Base-by-base conservation (phyloP, 331 rosid genomes). In the Rosa hybrid region DNA sequence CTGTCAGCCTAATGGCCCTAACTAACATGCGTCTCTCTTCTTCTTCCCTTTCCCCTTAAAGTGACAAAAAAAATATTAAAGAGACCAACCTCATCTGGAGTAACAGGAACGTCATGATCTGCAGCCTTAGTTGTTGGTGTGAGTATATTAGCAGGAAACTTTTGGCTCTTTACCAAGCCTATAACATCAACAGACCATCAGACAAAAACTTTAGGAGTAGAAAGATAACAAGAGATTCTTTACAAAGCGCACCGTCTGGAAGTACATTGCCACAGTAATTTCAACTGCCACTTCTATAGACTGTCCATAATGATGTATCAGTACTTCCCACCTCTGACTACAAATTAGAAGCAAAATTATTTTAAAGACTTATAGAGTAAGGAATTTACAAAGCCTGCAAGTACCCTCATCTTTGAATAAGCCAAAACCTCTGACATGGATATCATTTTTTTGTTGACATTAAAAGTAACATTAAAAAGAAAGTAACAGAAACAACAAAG, bases 101-200 rank as follows among this genome's bases (percentile, higher is more conserved):
- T 86, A 68, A 96, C 86, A 42, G 98, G 99, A 83, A 86, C 91
- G 44, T 96, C 99, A 78, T 93, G 99, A 86, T 90, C 94, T 46
- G 86, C 91, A 80, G 99, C 98, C 84, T 93, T 96, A 64, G 99
- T 93, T 72, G 99, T 96, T 70, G 98, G 99, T 54, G 99, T 93
- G 81, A 96, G 91, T 77, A 96, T 96, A 87, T 84, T 91, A 71
- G 85, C 63, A 49, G 90, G 81, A 78, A 96, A 90, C 88, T 88
- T 96, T 75, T 96, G 91, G 80, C 91, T 96, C 86, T 96, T 96
- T 25, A 88, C 91, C 90, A 96, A 77, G 72, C 97, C 99, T 93
- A 76, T 57, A n/a, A 82, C 45, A 78, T 27, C 54, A 76, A 72
- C 57, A 78, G 48, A 77, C 71, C 45, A 79, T 87, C 51, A 85